Conservation (phyloP, 352 stramenopile species). For the Pythium rhizo-oryzae region DNA sequence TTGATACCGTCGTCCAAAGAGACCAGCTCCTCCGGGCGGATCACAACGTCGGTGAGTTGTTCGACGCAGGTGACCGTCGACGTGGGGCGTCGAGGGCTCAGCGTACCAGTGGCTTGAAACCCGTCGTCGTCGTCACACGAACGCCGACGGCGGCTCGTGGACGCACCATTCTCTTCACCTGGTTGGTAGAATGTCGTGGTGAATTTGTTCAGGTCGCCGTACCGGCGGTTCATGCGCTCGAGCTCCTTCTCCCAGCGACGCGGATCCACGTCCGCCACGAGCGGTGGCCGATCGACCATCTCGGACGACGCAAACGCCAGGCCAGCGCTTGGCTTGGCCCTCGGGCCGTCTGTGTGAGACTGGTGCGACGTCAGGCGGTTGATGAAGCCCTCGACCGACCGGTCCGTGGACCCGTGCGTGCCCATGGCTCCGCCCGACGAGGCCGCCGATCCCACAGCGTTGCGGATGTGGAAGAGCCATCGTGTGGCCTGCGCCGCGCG, state of each 20-base stretch:
- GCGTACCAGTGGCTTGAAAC: not conserved
- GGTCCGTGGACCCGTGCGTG: constrained; percentile 32
- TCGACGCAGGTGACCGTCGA: constrained; percentile 3
- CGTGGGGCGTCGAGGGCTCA: constrained; percentile 11
- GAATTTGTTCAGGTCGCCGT: constrained; percentile 40
- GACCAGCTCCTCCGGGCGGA: constrained; percentile 14
- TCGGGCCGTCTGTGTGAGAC: constrained; percentile 17
- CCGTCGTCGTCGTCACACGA: constrained; percentile 2
- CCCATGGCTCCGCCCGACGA: constrained; percentile 1
- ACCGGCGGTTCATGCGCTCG: constrained; percentile 60
- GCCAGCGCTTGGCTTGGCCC: not conserved
- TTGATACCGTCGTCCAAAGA: not conserved
- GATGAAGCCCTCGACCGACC: constrained; percentile 70
- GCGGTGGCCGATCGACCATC: not conserved
- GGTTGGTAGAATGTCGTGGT: constrained; percentile 36
- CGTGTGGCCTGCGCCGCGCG: constrained; percentile 32
- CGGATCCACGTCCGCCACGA: not conserved
- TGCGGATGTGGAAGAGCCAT: constrained; percentile 48
- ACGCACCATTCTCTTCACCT: not conserved
- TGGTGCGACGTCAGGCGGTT: constrained; percentile 51
- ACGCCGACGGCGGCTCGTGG: not conserved
- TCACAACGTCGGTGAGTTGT: constrained; percentile 22
- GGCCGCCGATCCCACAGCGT: constrained; percentile 34
- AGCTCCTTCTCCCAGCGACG: constrained; percentile 50
- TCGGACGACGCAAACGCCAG: constrained; percentile 47